Evolutionary conservation across 192 early-diverging fungal genomes (phyloP), one percentile per base, ranked within the genome.

Genomic region (Dispira parvispora): DNA sequence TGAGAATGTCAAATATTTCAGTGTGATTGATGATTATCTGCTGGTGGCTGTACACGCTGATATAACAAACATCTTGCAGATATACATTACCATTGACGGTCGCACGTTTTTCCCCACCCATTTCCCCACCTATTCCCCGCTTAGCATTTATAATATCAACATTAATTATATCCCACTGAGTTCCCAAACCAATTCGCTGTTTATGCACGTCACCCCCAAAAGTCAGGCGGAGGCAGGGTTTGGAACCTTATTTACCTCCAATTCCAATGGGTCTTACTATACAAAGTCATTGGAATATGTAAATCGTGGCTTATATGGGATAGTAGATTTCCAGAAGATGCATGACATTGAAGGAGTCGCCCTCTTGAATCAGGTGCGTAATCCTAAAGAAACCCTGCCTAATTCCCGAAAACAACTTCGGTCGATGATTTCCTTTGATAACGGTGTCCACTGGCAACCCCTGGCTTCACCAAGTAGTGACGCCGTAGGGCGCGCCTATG

Each of bases 311-410:
- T 73, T 79, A 20, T 52, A 52, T n/a, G 87, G 87, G n/a, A 74
- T 83, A 50, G 93, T 96, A 0, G 95, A 98, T 68, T 93, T 92
- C 77, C 91, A 94, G 67, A 89, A 87, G 60, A 84, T 75, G 53
- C 84, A 85, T 21, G 92, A 88, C 12, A 77, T 96, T 20, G 81
- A 87, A 63, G 93, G 91, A 53, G 83, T 92, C 42, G 78, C 88
- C 2, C 58, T 98, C 9, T 85, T 87, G 63, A 97, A 97, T 64
- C 58, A 75, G 23, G 87, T 95, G 11, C 65, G 66, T 50, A 94
- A 96, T 55, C 62, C 80, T 23, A 68, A 76, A 8, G 78, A 79
- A 18, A 78, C 81, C 26, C 76, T 71, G 43, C 65, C 68, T 32
- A 73, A 74, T 16, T 69, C 73, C 23, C 46, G 75, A 43, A 91